phyloP scores from a whole-genome alignment of 306 rosid species.

The Vicia villosa region DNA sequence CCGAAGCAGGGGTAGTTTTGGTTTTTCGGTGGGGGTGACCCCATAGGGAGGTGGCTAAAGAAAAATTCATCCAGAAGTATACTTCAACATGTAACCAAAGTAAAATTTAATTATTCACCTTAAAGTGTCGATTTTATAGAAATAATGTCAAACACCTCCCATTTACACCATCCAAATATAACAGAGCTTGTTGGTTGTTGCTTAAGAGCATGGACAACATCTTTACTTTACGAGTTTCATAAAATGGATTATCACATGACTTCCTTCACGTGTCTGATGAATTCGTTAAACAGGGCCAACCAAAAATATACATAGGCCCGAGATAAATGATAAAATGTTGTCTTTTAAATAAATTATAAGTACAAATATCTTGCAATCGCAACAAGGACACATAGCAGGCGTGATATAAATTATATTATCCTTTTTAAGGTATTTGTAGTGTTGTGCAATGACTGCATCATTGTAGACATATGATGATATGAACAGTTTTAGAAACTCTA shows the following conservation, averaged over 20 bases:
- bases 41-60: no score
- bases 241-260: constrained; percentile 80
- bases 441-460: background rate
- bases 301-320: no score
- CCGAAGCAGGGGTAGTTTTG: no score
- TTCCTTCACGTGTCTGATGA: constrained; percentile 35
- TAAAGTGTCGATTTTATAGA: constrained; percentile 52
- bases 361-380: background rate
- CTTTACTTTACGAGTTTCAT: constrained; percentile 81
- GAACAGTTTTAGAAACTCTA: background rate
- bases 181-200: constrained; percentile 92
- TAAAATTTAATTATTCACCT: background rate
- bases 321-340: no score
- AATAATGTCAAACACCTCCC: constrained; percentile 68
- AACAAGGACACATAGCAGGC: background rate
- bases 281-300: no score
- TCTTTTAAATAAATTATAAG: no score
- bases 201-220: constrained; percentile 87
- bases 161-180: constrained; percentile 84
- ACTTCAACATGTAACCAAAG: background rate
- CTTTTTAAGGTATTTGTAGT: background rate
- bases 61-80: no score
- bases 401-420: background rate
- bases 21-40: no score
- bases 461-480: background rate